Conservation (phyloP, 805 yeast genomes). For the Monosporozyma unispora region DNA sequence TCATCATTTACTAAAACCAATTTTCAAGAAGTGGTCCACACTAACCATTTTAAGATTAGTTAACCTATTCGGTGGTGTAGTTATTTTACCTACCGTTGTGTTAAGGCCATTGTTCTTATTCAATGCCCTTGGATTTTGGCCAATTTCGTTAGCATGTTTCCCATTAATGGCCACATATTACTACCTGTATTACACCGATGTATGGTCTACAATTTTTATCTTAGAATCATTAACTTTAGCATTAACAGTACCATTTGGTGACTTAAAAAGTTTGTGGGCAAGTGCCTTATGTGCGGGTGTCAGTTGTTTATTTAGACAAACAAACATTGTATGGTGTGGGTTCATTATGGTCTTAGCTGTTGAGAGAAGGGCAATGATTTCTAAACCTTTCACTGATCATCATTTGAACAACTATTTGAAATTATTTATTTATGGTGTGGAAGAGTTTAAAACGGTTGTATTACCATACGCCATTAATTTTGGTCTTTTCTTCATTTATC, state of each 20-base stretch:
- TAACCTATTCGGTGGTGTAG: constrained; percentile 58
- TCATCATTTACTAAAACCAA: constrained; percentile 19
- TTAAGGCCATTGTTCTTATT: constrained; percentile 33
- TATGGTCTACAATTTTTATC: constrained; percentile 76
- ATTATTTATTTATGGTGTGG: constrained; percentile 30
- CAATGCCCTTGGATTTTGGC: constrained; percentile 38
- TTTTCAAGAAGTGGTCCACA: constrained; percentile 20
- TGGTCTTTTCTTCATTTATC: constrained; percentile 45
- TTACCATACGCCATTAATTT: constrained; percentile 49
- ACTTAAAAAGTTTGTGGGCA: constrained; percentile 28
- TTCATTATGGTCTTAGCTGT: constrained; percentile 48
- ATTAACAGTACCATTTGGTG: constrained; percentile 33
- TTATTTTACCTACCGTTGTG: constrained; percentile 43
- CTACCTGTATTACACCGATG: constrained; percentile 81
- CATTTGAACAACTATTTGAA: constrained; percentile 34
- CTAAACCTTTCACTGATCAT: constrained; percentile 32
- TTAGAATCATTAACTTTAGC: constrained; percentile 45
- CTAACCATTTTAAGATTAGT: constrained; percentile 41
- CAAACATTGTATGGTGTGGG: constrained; percentile 81
- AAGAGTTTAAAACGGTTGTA: constrained; percentile 27
- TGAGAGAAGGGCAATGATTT: constrained; percentile 40
- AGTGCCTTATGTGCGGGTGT: constrained; percentile 50
- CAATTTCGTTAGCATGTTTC: constrained; percentile 38
- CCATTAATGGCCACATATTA: constrained; percentile 72
- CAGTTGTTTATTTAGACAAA: constrained; percentile 77